Percentiles rank a stretch among this genome's conserved stretches.
phyloP scores from a whole-genome alignment of 75 land plant genomes.

The Selaginella tamariscina region DNA sequence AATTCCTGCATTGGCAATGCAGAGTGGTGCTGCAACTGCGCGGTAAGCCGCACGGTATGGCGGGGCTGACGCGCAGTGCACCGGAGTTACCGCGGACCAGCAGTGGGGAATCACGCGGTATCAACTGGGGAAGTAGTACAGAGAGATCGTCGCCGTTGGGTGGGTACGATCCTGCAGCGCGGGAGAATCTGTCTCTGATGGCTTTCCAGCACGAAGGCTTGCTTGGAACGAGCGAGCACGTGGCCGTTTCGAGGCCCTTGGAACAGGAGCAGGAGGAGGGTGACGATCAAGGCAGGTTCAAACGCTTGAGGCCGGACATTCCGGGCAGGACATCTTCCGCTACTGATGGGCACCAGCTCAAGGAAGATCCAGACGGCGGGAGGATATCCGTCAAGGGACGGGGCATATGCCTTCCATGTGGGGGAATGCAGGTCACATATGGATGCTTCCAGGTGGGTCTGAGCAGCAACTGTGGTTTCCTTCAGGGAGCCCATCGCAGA shows the following conservation, averaged over 20 bases:
- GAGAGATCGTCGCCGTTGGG: neutral
- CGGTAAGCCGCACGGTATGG: constrained; percentile 2
- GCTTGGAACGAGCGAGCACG: neutral
- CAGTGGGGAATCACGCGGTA: neutral
- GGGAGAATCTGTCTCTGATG: neutral
- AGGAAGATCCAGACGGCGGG: neutral
- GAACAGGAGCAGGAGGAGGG: neutral
- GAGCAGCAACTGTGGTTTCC: neutral
- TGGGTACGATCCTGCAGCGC: neutral
- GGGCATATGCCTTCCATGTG: neutral
- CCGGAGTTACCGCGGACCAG: neutral
- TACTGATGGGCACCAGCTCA: neutral
- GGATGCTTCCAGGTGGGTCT: neutral
- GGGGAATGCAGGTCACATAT: neutral
- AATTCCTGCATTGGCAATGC: constrained; percentile 38
- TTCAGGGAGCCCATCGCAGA: neutral
- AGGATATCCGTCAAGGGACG: too few relatives aligned
- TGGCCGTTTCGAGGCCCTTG: neutral
- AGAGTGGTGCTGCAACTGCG: constrained; percentile 28
- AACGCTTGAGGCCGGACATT: neutral
- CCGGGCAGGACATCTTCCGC: neutral
- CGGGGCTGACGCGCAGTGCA: neutral
- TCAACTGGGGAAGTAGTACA: neutral
- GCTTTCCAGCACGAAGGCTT: neutral
- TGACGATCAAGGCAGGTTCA: neutral